Evolutionary conservation across 805 yeast species (phyloP).

Genomic region (Candida pini): DNA sequence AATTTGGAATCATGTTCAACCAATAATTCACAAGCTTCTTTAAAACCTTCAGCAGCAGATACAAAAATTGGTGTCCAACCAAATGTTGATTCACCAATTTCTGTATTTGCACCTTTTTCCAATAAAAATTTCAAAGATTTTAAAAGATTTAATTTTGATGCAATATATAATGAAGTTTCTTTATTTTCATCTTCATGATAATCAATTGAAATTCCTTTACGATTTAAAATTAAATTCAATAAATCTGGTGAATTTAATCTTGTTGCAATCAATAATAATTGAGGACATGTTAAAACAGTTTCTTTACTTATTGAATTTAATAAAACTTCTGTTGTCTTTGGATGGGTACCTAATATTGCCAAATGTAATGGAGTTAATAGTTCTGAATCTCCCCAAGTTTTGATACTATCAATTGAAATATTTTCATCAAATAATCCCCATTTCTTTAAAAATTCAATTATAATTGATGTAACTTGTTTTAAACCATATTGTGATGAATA

Average conservation of each 20-base stretch:
- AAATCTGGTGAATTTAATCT: conserved; percentile 58
- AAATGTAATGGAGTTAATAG: conserved; percentile 75
- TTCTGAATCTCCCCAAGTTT: conserved; percentile 74
- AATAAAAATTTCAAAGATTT: conserved; percentile 53
- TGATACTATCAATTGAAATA: conserved; percentile 49
- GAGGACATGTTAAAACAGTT: conserved; percentile 42
- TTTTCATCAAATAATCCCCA: conserved; percentile 55
- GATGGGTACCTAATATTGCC: conserved; percentile 79
- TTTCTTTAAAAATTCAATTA: conserved; percentile 48
- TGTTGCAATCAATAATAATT: conserved; percentile 60
- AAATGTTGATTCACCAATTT: conserved; percentile 68
- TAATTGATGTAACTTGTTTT: conserved; percentile 50
- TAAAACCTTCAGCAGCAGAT: conserved; percentile 82
- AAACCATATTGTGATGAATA: conserved; percentile 87
- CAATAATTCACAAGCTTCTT: conserved; percentile 50
- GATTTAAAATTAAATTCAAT: conserved; percentile 44
- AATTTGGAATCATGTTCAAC: conserved; percentile 48
- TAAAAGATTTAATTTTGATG: conserved; percentile 56
- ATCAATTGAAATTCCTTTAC: conserved; percentile 59
- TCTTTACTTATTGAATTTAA: conserved; percentile 38
- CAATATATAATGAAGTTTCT: conserved; percentile 82
- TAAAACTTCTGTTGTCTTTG: conserved; percentile 61
- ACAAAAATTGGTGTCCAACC: conserved; percentile 94
- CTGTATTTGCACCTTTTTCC: conserved; percentile 60
- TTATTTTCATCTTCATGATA: conserved; percentile 51